These are phyloP conservation scores for Senecio squalidus DNA, from an alignment of 140 eudicot genomes.

Conservation along the genomic window DNA sequence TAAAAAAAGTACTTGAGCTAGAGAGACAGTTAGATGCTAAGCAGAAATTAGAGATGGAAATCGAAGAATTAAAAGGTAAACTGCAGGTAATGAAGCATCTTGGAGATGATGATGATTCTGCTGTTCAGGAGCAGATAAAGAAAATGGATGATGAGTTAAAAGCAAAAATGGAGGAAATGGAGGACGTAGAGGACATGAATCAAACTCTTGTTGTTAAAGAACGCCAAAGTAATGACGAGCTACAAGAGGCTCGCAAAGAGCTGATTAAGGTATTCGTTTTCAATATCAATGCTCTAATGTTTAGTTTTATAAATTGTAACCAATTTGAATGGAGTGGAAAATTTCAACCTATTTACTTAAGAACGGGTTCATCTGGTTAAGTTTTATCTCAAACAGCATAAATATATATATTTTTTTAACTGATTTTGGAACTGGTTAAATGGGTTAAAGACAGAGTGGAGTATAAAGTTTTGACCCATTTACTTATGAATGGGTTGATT, in stretches of 20 bases:
- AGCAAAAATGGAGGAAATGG: slow-evolving; percentile 61
- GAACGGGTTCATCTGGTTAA: too few relatives aligned
- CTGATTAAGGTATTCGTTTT: slow-evolving; percentile 53
- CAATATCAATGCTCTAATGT: neutral
- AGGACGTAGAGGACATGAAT: slow-evolving; percentile 36
- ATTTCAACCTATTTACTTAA: neutral
- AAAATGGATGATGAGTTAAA: slow-evolving; percentile 58
- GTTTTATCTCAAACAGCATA: too few relatives aligned
- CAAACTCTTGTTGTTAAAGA: slow-evolving; percentile 51
- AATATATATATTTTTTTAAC: too few relatives aligned
- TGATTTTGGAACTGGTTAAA: too few relatives aligned
- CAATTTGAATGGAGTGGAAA: neutral
- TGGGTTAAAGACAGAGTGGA: too few relatives aligned
- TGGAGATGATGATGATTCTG: slow-evolving; percentile 75
- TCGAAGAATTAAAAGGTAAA: slow-evolving; percentile 85
- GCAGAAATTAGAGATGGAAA: slow-evolving; percentile 73
- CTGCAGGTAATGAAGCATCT: slow-evolving; percentile 83
- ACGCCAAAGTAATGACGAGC: slow-evolving; percentile 83
- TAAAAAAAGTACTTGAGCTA: slow-evolving; percentile 57
- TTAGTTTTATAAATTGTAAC: neutral
- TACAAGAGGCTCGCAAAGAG: slow-evolving; percentile 75
- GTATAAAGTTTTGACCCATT: too few relatives aligned
- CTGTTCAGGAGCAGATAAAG: slow-evolving; percentile 60
- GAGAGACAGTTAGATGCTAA: slow-evolving; percentile 65
- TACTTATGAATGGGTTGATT: too few relatives aligned